Base-by-base conservation (phyloP, 106 monocot genomes). In the Cymbidium sinense region DNA sequence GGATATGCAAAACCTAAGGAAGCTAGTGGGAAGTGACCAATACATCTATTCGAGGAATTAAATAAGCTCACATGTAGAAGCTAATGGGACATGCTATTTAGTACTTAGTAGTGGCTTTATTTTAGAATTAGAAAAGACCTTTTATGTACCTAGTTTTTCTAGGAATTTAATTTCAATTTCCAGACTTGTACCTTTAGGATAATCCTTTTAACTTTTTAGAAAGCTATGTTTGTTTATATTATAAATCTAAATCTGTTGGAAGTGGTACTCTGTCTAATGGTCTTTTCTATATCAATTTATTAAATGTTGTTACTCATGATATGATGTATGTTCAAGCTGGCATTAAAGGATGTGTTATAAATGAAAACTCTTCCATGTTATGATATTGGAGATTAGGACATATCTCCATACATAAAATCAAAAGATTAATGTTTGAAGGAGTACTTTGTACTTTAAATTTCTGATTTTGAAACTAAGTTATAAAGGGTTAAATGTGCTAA, bases 91-190 rank as follows among this genome's bases (percentile, higher is more conserved):
- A 51, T 76, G 55, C 18, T 5, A 34, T 55, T 34, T 76, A 58
- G 34, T 28, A 52, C 0, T 54, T 7, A 55, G 17, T 76, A 76
- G 37, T 39, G 7, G 37, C 37, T 39, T 39, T 39, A 0, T 7
- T 39, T 39, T 39, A 7, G 7, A 39, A 17, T 58, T 76, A 21
- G 31, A 76, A 20, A 76, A 76, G 33, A 55, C 76, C 0, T 76
- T 76, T n/a, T 51, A 31, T 31, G 54, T 76, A 30, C 76, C 52
- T 29, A 75, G 3, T 54, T 55, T 34, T 34, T 76, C 34, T 34
- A 55, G 54, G 54, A 76, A 76, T 6, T 76, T 76, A 7, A 55
- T 76, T 76, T 76, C 76, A 34, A 31, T 75, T 41, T 50, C 29
- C 23, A 75, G 50, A 13, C 75, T 51, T 75, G 30, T 50, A 75